These are phyloP conservation scores for Lachnellula occidentalis DNA, from an alignment of 2,329 filamentous ascomycete species.

Conservation along the genomic window DNA sequence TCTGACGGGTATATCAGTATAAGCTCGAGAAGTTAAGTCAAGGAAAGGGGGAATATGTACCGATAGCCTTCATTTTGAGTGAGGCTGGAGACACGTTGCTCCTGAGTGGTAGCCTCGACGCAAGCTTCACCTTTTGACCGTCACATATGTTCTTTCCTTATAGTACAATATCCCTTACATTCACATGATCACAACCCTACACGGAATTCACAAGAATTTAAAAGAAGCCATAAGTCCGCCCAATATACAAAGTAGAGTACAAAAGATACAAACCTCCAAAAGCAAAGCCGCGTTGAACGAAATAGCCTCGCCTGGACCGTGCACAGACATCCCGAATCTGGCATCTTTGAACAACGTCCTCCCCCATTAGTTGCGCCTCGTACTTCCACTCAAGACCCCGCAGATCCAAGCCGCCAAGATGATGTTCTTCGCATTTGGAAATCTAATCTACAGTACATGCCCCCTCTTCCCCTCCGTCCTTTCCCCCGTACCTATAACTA, in stretches of 20 bases:
- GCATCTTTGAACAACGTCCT: slow-evolving; percentile 11
- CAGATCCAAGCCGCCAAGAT: slow-evolving; percentile 41
- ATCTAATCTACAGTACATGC: slow-evolving; percentile 64
- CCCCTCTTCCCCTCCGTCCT: not conserved
- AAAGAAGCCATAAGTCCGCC: not conserved
- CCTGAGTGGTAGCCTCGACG: not conserved
- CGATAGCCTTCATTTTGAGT: slow-evolving; percentile 24
- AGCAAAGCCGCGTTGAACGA: slow-evolving; percentile 2
- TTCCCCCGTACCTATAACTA: not conserved
- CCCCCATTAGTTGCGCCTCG: slow-evolving; percentile 1
- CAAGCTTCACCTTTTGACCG: not conserved
- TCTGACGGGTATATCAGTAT: slow-evolving; percentile 33
- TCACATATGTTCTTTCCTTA: not conserved
- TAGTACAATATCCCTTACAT: no score
- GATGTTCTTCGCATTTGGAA: slow-evolving; percentile 64
- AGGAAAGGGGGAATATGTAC: slow-evolving; percentile 8
- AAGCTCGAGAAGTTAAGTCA: not conserved
- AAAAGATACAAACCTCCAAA: not conserved
- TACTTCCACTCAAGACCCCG: not conserved
- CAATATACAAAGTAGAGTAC: not conserved
- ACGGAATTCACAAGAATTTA: no score
- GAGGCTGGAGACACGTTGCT: not conserved
- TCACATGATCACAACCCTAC: no score
- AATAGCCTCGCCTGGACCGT: slow-evolving; percentile 21
- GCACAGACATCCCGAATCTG: slow-evolving; percentile 10